Conservation (phyloP, 176 grass and related monocot species). For the Zizania latifolia region DNA sequence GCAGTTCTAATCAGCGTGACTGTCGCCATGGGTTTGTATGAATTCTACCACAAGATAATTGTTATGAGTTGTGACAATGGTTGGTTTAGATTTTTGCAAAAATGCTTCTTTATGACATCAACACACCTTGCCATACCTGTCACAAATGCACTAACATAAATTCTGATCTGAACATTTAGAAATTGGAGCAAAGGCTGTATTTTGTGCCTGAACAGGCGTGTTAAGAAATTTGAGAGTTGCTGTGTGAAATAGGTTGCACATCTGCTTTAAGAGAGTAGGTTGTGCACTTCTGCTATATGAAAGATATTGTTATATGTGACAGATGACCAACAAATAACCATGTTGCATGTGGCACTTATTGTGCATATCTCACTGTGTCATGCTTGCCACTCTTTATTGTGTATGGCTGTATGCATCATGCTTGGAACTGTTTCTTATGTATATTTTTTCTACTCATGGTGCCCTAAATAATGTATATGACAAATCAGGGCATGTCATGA, state of each 20-base stretch:
- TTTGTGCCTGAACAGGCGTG: neutral
- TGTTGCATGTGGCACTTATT: neutral
- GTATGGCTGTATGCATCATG: neutral
- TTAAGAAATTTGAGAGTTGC: neutral
- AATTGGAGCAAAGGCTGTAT: neutral
- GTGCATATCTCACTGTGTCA: neutral
- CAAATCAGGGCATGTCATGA: neutral
- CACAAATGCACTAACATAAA: neutral
- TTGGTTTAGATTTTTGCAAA: neutral
- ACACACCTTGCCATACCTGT: neutral
- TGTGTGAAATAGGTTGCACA: neutral
- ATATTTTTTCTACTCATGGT: no score
- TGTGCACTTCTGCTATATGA: neutral
- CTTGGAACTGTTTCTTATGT: no score
- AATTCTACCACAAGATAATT: neutral
- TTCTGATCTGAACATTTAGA: neutral
- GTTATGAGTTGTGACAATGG: neutral
- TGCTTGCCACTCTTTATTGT: neutral
- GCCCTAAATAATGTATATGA: neutral
- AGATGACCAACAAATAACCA: neutral
- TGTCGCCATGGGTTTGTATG: neutral
- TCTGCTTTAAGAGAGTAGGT: neutral
- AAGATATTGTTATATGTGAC: neutral
- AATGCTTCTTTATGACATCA: neutral
- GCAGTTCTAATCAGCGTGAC: neutral